Evolutionary conservation across 495 filamentous ascomycete species (phyloP), one percentile per base, ranked within the genome.

Genomic region (Lepraria neglecta): DNA sequence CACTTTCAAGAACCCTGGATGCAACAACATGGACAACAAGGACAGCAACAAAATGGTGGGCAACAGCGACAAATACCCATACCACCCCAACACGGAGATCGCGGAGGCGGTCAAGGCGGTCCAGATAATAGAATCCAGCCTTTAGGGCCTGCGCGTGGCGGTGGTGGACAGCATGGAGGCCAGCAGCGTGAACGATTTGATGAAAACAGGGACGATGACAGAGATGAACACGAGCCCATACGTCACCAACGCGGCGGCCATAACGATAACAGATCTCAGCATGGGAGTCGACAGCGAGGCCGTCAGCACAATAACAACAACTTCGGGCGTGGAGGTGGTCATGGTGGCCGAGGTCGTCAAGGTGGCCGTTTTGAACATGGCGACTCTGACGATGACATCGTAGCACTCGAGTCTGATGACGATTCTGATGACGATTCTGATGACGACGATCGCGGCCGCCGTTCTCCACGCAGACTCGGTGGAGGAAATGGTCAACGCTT

Each of bases 341-440:
- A 63, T 14, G 43, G 53, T 21, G 40, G 11, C 33, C 58, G 42
- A n/a, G 14, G 27, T 40, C 47, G 40, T 40, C 14, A 21, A 17
- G n/a, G 30, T 14, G 30, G n/a, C n/a, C 61, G 3, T 14, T 33
- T 5, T 17, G 17, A 48, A 33, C 54, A 62, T 42, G 21, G 54
- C 19, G 58, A 45, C 4, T 28, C 58, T 24, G 52, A 38, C 2
- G 28, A 65, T 14, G 33, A 62, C 0, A 58, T 65, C 21, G 24
- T 50, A 0, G 28, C 0, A 0, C 24, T 65, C 7, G 35, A 51
- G 2, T 31, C 35, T 10, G 35, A n/a, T n/a, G n/a, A n/a, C n/a
- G n/a, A n/a, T n/a, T 24, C 10, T 55, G n/a, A n/a, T n/a, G n/a
- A 21, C 9, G 59, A 33, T 21, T 44, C 51, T 33, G 46, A 65